A percentile compares a stretch with the other conserved stretches of the same genome.
phyloP scores from a whole-genome alignment of 2,329 filamentous ascomycete species.

The Seiridium unicorne region DNA sequence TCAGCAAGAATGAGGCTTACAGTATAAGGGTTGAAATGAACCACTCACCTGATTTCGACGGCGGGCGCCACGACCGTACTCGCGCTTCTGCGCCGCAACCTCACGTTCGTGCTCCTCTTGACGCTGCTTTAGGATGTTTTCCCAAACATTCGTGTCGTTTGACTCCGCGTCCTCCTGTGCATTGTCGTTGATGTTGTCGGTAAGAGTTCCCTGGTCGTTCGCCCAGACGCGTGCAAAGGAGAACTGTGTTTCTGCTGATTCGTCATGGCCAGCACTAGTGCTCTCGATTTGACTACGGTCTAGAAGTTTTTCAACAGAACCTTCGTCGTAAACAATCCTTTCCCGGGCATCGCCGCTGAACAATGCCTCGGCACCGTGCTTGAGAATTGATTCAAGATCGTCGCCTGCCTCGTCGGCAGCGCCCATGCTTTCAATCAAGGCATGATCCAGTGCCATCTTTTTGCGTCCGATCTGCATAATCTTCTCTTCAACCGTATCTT shows the following conservation, averaged over 20 bases:
- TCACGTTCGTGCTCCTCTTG: constrained; percentile 76
- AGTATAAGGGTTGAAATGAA: constrained; percentile 7
- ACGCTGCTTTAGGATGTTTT: constrained; percentile 80
- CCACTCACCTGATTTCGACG: constrained; percentile 52
- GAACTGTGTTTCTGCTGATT: constrained; percentile 75
- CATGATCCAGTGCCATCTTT: constrained; percentile 94
- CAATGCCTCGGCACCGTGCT: constrained; percentile 81
- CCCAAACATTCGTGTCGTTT: constrained; percentile 76
- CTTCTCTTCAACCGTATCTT: constrained; percentile 86
- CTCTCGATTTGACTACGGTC: constrained; percentile 81
- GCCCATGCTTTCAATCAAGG: constrained; percentile 89
- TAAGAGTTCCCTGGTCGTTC: constrained; percentile 70
- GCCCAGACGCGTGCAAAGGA: constrained; percentile 91
- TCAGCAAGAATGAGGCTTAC: constrained; percentile 7
- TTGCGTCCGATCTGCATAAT: constrained; percentile 94
- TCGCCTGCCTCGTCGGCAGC: constrained; percentile 74
- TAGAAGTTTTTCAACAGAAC: constrained; percentile 85
- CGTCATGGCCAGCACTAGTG: constrained; percentile 61
- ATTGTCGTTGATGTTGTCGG: constrained; percentile 56
- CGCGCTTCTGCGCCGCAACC: constrained; percentile 65
- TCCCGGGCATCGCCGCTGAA: constrained; percentile 73
- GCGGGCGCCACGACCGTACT: constrained; percentile 83
- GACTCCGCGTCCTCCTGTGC: constrained; percentile 50
- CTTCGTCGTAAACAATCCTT: constrained; percentile 78
- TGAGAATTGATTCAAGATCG: constrained; percentile 84